phyloP scores from a whole-genome alignment of 176 grass and related monocot genomes.

The Cocos nucifera region DNA sequence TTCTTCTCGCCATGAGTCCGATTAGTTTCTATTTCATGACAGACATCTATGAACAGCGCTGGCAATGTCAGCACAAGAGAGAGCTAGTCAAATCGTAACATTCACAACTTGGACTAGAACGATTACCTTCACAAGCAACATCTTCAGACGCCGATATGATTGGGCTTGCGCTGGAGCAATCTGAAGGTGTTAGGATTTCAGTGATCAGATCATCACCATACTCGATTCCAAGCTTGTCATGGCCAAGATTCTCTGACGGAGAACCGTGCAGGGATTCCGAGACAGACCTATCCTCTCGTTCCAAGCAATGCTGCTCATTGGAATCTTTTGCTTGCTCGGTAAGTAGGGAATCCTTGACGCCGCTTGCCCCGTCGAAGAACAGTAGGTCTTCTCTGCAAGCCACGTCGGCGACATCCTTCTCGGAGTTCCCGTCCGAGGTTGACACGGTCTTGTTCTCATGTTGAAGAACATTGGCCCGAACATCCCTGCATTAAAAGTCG shows the following conservation, averaged over 20 bases:
- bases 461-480: neutral
- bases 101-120: neutral
- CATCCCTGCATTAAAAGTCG: slow-evolving; percentile 12
- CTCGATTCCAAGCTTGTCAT: neutral
- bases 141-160: neutral
- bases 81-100: neutral
- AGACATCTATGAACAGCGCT: neutral
- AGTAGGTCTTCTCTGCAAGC: slow-evolving; percentile 12
- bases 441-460: neutral
- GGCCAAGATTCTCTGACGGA: neutral
- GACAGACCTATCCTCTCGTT: slow-evolving; percentile 27
- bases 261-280: slow-evolving; percentile 24
- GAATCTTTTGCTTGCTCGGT: slow-evolving; percentile 45
- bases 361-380: slow-evolving; percentile 68
- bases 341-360: slow-evolving; percentile 41
- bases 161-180: neutral
- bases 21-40: neutral
- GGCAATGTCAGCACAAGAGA: neutral
- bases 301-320: slow-evolving; percentile 27
- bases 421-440: neutral
- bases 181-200: neutral
- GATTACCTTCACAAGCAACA: slow-evolving; percentile 24
- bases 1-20: neutral
- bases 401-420: neutral
- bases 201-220: neutral